A percentile compares a stretch with the other conserved stretches of the same genome.
These are phyloP conservation scores for Starmerella scarabaei DNA, from an alignment of 805 yeast genomes.

Conservation along the genomic window DNA sequence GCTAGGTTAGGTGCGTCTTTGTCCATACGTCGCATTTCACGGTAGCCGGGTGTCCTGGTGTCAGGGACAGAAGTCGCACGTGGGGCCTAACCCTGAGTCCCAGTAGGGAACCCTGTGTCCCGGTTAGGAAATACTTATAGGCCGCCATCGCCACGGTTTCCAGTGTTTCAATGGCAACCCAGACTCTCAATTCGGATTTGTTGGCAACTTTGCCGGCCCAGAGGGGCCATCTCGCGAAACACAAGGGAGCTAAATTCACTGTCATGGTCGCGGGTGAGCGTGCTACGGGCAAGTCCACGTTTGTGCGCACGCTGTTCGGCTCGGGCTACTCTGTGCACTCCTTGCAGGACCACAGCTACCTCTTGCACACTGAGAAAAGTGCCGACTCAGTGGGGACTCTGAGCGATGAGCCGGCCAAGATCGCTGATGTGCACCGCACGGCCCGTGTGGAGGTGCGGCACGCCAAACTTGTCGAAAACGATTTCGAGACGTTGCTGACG, in stretches of 20 bases:
- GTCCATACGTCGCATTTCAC: too few species aligned
- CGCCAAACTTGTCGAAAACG: conserved; percentile 75
- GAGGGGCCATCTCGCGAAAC: conserved; percentile 25
- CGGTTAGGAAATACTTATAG: too few species aligned
- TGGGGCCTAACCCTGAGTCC: too few species aligned
- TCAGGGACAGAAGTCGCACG: too few species aligned
- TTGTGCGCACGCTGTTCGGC: conserved; percentile 78
- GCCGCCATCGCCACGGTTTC: too few species aligned
- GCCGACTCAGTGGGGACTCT: too few species aligned
- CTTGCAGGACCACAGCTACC: neutral
- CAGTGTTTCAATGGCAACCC: too few species aligned
- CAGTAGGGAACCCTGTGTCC: too few species aligned
- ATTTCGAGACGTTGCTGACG: conserved; percentile 62
- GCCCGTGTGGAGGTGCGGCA: conserved; percentile 67
- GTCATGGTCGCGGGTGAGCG: conserved; percentile 72
- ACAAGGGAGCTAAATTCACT: conserved; percentile 47
- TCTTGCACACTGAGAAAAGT: neutral
- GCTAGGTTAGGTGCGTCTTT: too few species aligned
- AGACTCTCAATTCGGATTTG: neutral
- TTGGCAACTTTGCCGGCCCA: conserved; percentile 11
- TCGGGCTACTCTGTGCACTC: neutral
- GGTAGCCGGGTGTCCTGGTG: too few species aligned
- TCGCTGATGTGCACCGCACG: conserved; percentile 34
- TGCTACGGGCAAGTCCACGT: conserved; percentile 87
- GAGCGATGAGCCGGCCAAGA: neutral